Evolutionary conservation across 768 basidiomycete species (phyloP), one percentile per base, ranked within the genome.

Genomic region (Leccinum rimulosum): DNA sequence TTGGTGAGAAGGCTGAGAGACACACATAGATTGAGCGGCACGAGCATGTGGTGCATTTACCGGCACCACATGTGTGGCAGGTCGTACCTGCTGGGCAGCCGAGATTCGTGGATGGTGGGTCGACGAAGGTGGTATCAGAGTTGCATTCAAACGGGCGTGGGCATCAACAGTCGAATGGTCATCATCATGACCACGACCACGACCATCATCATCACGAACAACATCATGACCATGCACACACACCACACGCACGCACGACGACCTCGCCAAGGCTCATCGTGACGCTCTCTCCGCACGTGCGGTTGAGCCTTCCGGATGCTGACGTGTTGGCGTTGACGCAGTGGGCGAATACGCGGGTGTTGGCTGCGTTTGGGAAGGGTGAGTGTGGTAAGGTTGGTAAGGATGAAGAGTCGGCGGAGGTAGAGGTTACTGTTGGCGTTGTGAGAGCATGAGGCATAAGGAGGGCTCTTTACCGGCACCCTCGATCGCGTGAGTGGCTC

Each of bases 1-100:
- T 17, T 50, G 33, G 4, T 27, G 40, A 19, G 10, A n/a, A n/a
- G n/a, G 10, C 40, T 43, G 10, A 43, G n/a, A 43, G n/a, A 43
- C 10, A 2, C 4, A 43, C 17, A 9, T 53, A 93, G 89, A 82
- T 95, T 61, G 91, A 95, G 68, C 80, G 87, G 3, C 93, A 96
- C 62, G 90, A 92, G 0, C 82, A 89, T 60, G 89, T 97, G 27
- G 69, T 90, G 0, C 90, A 93, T 68, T 81, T 96, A 11, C 87
- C 89, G 1, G 86, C 90, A 11, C 93, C 92, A 1, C 91, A 93
- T 62, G 85, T 95, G 56, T 95, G 92, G 92, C 92, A 95, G 67
- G 83, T 95, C 47, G 81, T 84, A 1, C 84, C 87, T 0, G 67
- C 61, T 0, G 73, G 71, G 15, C 71, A 74, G 57, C 62, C 67